Base-by-base conservation (phyloP, 495 filamentous ascomycete species). In the Lasiosphaeria hispida region DNA sequence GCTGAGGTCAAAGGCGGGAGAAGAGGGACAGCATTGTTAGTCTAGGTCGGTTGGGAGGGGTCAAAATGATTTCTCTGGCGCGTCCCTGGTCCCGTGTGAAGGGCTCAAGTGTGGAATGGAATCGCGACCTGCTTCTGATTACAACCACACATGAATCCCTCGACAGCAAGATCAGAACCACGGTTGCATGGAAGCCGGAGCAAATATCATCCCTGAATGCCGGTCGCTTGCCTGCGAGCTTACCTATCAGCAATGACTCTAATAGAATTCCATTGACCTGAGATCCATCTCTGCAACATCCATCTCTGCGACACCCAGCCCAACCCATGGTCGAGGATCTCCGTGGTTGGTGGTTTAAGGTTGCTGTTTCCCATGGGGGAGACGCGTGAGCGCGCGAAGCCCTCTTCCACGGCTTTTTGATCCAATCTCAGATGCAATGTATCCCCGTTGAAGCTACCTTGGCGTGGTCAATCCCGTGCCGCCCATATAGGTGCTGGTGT, bases 281-380 rank as follows among this genome's bases (percentile, higher is more conserved):
- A 30, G 23, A 30, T 30, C 23, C 23, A 30, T 30, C 37, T 35
- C 49, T 45, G 49, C 49, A n/a, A 52, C 49, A 40, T 13, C 36
- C 37, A 37, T n/a, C 37, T 35, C 49, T 45, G 49, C 49, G 35
- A 52, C 49, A 40, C 18, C 36, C 37, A 37, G 35, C 49, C 35
- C 35, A 40, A 52, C 49, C 10, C 14, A 5, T 30, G 23, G 23
- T 2, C 23, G 5, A 30, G 5, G 23, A 30, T 30, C 23, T 30
- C 23, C 23, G 23, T 30, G 23, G 23, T 30, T 5, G 23, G 23
- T 5, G 23, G 23, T 30, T 30, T 30, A 30, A 30, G 23, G 23
- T 30, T 30, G 23, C 23, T 30, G 2, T 30, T 30, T 5, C 23
- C 23, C 5, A 30, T 2, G 23, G 23, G 23, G 23, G 23, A 30